Percentiles rank a stretch among this genome's conserved stretches.
Conservation (phyloP, 352 stramenopile genomes). For the Globisporangium ultimum region DNA sequence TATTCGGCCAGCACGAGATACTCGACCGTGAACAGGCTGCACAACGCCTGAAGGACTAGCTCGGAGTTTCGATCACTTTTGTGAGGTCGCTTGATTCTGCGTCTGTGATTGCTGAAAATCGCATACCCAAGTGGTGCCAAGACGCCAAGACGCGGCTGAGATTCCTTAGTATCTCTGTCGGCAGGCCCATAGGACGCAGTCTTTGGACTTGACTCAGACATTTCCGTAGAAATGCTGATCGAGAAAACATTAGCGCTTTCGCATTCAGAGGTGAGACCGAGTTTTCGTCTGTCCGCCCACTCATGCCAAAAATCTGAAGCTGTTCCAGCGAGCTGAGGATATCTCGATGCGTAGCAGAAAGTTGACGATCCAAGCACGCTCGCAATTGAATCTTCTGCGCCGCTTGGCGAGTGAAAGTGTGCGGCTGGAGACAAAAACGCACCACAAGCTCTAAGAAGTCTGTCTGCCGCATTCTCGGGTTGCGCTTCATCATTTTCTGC, state of each 20-base stretch:
- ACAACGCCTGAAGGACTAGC: conserved; percentile 1
- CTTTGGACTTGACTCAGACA: no score
- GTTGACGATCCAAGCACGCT: not conserved
- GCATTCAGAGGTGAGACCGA: not conserved
- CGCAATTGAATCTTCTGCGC: not conserved
- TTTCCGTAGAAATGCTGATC: no score
- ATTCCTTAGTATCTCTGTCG: no score
- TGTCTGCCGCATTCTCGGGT: not conserved
- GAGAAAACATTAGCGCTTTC: not conserved
- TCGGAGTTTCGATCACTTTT: not conserved
- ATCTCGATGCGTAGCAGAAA: not conserved
- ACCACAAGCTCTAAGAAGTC: conserved; percentile 3
- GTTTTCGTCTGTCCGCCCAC: not conserved
- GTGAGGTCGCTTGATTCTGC: not conserved
- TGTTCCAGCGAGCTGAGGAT: not conserved
- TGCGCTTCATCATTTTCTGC: not conserved
- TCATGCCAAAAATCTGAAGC: not conserved
- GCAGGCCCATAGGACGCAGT: no score
- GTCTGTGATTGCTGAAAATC: not conserved
- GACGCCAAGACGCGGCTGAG: no score
- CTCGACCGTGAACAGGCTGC: conserved; percentile 17
- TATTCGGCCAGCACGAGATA: conserved; percentile 24
- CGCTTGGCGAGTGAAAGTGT: not conserved
- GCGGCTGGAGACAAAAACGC: not conserved
- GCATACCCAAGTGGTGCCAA: no score